Conservation (phyloP, 2,329 filamentous ascomycete genomes). For the Pseudocercospora vitis region DNA sequence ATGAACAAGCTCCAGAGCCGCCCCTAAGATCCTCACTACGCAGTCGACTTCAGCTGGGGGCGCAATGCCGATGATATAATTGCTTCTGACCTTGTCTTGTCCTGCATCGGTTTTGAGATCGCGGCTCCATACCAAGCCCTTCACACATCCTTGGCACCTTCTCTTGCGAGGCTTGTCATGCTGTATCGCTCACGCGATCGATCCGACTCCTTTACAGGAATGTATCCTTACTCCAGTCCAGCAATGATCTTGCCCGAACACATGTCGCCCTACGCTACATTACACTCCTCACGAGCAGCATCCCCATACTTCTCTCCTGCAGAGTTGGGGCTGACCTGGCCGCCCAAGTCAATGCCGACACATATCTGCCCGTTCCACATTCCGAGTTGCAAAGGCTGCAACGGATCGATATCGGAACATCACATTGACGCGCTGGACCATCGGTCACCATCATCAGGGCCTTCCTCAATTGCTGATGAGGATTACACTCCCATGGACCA, state of each 20-base stretch:
- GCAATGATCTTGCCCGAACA: background rate
- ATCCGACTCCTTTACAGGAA: background rate
- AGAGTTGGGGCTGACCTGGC: background rate
- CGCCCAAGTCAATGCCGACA: background rate
- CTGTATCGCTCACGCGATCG: background rate
- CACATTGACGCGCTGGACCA: background rate
- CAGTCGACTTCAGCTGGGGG: background rate
- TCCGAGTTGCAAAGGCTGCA: slow-evolving; percentile 3
- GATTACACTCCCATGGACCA: background rate
- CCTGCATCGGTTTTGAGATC: background rate
- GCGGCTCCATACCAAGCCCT: background rate
- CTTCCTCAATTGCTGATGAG: background rate
- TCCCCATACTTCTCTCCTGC: background rate
- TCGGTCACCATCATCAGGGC: background rate
- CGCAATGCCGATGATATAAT: background rate
- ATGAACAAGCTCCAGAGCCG: background rate
- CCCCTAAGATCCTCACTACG: background rate
- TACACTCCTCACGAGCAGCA: background rate
- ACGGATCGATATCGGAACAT: background rate
- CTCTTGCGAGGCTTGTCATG: background rate
- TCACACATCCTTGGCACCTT: background rate
- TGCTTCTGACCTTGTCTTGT: background rate
- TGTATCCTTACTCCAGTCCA: background rate
- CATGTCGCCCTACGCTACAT: background rate
- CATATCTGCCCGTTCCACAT: slow-evolving; percentile 6